Evolutionary conservation across 129 eudicot genomes (phyloP).

Genomic region (carrot (Daucus carota)): DNA sequence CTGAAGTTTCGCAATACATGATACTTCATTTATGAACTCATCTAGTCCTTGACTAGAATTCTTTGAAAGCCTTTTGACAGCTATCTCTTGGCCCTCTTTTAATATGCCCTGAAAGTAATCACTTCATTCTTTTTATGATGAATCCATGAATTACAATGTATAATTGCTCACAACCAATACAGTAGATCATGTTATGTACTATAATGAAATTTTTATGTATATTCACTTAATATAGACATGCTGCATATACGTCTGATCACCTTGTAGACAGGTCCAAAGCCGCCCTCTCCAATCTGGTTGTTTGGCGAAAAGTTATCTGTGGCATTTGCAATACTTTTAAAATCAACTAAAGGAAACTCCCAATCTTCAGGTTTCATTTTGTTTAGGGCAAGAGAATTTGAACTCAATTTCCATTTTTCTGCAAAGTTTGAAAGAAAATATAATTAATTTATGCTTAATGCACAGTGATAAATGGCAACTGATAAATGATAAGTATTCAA

Average conservation of each 20-base stretch:
- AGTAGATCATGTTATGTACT: no score
- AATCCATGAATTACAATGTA: no score
- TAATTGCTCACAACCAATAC: no score
- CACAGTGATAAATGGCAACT: no score
- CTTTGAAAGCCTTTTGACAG: background rate
- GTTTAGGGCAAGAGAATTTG: no score
- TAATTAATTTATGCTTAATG: no score
- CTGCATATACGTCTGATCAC: no score
- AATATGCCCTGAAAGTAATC: background rate
- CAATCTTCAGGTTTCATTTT: background rate
- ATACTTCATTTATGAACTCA: background rate
- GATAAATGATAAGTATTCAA: no score
- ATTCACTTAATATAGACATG: no score
- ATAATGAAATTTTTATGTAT: no score
- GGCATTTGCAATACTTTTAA: background rate
- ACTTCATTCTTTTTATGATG: no score
- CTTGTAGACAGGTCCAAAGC: background rate
- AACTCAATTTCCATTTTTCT: background rate
- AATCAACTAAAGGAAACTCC: background rate
- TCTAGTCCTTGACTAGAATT: background rate
- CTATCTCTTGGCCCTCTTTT: background rate
- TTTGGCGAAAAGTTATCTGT: background rate
- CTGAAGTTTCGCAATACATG: background rate
- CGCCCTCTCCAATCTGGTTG: background rate
- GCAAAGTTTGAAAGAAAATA: no score